A percentile compares a stretch with the other conserved stretches of the same genome.
phyloP scores from a whole-genome alignment of 129 eudicot species.

The Chrysanthemum makinoi region DNA sequence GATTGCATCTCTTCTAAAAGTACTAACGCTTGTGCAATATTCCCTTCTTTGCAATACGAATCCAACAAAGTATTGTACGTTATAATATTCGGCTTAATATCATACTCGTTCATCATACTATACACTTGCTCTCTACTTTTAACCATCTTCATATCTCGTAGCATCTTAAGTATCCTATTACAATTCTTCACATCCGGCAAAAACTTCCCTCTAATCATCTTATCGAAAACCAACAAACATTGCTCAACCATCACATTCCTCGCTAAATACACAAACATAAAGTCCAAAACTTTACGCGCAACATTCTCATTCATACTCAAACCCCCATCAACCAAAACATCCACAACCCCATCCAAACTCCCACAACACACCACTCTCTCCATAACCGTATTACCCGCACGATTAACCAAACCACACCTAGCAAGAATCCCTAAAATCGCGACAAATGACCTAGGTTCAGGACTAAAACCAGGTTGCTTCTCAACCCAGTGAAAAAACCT shows the following conservation, averaged over 20 bases:
- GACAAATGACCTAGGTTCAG: constrained; percentile 38
- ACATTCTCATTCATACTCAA: constrained; percentile 31
- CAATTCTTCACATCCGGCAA: constrained; percentile 65
- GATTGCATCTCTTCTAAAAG: constrained; percentile 48
- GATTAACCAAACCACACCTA: constrained; percentile 33
- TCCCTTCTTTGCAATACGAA: constrained; percentile 52
- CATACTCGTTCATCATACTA: constrained; percentile 39
- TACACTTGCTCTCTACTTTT: constrained; percentile 39
- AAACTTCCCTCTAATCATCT: constrained; percentile 50
- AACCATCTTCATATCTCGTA: constrained; percentile 42
- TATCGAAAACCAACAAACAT: constrained; percentile 47
- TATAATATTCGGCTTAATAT: constrained; percentile 47
- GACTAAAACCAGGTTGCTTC: constrained; percentile 41
- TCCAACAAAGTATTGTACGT: constrained; percentile 68
- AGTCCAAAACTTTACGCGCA: constrained; percentile 43
- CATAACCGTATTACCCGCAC: constrained; percentile 39
- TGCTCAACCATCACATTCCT: constrained; percentile 38
- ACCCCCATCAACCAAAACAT: constrained; percentile 45
- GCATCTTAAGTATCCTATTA: constrained; percentile 62
- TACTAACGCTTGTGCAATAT: constrained; percentile 40
- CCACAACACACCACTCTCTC: constrained; percentile 41
- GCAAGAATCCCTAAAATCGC: constrained; percentile 56
- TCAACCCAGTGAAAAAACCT: constrained; percentile 57
- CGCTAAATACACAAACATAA: constrained; percentile 43
- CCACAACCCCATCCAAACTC: constrained; percentile 43